Evolutionary conservation across 1,284 basidiomycete genomes (phyloP).

Genomic region (Trichosporon asahii): DNA sequence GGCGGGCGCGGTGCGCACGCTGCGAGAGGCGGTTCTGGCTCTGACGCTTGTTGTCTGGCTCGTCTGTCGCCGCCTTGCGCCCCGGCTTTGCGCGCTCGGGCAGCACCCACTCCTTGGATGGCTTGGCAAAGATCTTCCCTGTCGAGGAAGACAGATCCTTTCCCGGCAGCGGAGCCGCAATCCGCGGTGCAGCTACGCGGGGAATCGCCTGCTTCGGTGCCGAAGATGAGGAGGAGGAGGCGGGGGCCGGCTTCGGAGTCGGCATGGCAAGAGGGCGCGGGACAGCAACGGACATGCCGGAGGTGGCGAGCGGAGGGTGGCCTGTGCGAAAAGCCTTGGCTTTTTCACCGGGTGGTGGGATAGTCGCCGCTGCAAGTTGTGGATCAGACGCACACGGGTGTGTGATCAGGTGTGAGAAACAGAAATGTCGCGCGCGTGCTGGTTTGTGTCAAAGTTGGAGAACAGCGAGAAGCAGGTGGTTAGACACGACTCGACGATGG

Average conservation of each 20-base stretch:
- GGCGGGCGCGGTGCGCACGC: constrained; percentile 83
- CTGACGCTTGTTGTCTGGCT: constrained; percentile 48
- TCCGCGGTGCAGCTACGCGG: background rate
- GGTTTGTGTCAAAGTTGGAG: background rate
- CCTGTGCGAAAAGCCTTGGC: background rate
- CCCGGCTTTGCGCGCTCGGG: constrained; percentile 85
- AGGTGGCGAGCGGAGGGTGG: background rate
- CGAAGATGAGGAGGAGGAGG: constrained; percentile 12
- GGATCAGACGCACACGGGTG: background rate
- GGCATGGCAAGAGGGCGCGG: background rate
- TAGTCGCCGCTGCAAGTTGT: background rate
- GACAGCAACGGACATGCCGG: constrained; percentile 6
- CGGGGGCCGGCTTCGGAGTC: constrained; percentile 2
- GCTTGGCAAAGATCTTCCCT: constrained; percentile 51
- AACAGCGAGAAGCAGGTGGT: background rate
- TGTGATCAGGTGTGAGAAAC: background rate
- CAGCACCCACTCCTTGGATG: constrained; percentile 86
- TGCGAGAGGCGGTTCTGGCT: constrained; percentile 69
- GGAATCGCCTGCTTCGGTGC: background rate
- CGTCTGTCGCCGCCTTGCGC: constrained; percentile 76
- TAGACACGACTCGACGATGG: background rate
- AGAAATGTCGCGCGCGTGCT: background rate
- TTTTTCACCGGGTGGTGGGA: background rate
- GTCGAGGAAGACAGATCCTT: constrained; percentile 50
- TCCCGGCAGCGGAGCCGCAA: constrained; percentile 19